Percentiles rank a stretch among this genome's conserved stretches.
Evolutionary conservation across 129 eudicot species (phyloP).

Genomic region (Mikania micrantha): DNA sequence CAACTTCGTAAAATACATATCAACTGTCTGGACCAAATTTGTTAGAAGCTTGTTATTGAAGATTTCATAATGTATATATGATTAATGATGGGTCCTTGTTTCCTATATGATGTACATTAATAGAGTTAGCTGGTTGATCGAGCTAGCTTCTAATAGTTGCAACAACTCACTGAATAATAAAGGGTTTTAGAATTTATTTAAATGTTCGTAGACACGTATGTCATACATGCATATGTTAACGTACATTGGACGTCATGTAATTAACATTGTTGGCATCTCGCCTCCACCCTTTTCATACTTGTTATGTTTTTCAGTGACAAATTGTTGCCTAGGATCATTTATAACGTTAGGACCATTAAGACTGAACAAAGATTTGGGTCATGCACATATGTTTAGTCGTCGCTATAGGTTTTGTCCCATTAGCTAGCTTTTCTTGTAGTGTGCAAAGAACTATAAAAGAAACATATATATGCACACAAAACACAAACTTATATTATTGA

Average conservation of each 20-base stretch:
- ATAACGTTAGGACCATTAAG: too few species aligned
- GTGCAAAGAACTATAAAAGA: too few species aligned
- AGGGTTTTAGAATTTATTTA: neutral
- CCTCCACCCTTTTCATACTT: neutral
- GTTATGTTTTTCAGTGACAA: neutral
- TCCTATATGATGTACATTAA: slow-evolving; percentile 2
- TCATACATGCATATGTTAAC: too few species aligned
- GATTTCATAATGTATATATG: slow-evolving; percentile 17
- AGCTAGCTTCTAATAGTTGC: neutral
- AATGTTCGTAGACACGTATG: too few species aligned
- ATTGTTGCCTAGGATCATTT: too few species aligned
- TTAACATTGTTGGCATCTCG: neutral
- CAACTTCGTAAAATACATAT: too few species aligned
- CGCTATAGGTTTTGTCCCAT: too few species aligned
- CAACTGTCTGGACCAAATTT: neutral
- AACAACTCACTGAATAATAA: neutral
- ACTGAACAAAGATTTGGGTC: too few species aligned
- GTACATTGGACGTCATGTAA: neutral
- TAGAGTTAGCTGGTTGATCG: neutral
- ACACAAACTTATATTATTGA: too few species aligned
- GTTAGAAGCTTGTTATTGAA: slow-evolving; percentile 17
- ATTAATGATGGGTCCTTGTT: slow-evolving; percentile 14
- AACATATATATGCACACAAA: too few species aligned
- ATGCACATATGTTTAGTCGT: too few species aligned
- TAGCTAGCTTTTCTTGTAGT: too few species aligned